phyloP scores from a whole-genome alignment of 2,329 filamentous ascomycete genomes.

The Thielaviopsis ethacetica region DNA sequence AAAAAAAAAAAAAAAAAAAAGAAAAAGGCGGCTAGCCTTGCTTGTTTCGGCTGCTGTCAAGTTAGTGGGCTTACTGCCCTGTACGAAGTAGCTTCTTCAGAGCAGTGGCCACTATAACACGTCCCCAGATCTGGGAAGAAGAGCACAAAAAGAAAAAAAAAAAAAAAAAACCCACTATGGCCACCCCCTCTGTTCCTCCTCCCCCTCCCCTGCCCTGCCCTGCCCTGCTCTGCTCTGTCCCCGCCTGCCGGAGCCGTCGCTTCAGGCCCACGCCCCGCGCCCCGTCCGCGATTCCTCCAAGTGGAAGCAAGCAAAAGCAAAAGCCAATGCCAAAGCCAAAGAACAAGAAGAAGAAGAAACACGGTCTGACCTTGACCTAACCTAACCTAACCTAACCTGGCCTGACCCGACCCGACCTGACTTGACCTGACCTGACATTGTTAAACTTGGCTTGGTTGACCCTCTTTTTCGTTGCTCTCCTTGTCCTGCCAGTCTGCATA shows the following conservation, averaged over 20 bases:
- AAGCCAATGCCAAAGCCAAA: neutral
- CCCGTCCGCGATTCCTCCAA: neutral
- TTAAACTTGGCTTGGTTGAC: neutral
- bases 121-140: neutral
- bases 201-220: too few relatives aligned
- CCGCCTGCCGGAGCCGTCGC: neutral
- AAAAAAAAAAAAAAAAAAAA: neutral
- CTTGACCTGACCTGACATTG: neutral
- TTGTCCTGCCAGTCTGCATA: neutral
- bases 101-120: neutral
- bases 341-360: neutral
- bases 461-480: neutral
- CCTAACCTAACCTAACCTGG: neutral
- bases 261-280: neutral
- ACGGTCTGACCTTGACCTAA: neutral
- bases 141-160: too few relatives aligned
- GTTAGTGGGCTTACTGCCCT: neutral
- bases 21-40: neutral
- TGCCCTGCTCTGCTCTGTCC: neutral
- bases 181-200: too few relatives aligned
- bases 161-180: neutral
- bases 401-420: neutral
- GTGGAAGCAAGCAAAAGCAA: neutral
- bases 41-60: neutral
- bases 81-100: neutral